These are phyloP conservation scores for Plasmodium sp. DNA, from an alignment of 169 alveolate species.

Conservation along the genomic window DNA sequence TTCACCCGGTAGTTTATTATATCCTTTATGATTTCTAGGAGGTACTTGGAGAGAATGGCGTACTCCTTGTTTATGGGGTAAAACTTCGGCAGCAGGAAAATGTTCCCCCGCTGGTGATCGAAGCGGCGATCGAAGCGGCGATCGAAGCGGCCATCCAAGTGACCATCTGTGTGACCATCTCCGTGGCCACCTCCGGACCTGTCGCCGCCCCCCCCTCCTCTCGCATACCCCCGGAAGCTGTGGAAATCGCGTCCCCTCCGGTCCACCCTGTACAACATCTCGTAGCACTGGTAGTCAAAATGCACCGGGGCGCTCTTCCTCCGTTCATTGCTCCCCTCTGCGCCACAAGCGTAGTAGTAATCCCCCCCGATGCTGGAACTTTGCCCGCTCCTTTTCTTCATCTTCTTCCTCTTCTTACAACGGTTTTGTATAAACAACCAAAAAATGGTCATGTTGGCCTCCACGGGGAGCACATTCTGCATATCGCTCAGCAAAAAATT, in stretches of 20 bases:
- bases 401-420: slow-evolving; percentile 21
- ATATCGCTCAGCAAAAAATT: slow-evolving; percentile 42
- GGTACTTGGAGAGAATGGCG: slow-evolving; percentile 38
- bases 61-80: slow-evolving; percentile 61
- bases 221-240: not conserved
- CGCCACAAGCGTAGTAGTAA: not conserved
- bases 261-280: slow-evolving; percentile 52
- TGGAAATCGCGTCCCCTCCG: not conserved
- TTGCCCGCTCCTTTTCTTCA: not conserved
- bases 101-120: not conserved
- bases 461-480: slow-evolving; percentile 49
- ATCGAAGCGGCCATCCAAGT: not conserved
- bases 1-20: slow-evolving; percentile 53
- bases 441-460: slow-evolving; percentile 54
- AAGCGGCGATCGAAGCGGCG: not conserved
- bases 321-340: not conserved
- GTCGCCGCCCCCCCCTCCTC: not conserved
- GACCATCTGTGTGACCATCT: no score
- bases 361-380: not conserved
- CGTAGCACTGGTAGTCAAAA: slow-evolving; percentile 63
- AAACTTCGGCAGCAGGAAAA: slow-evolving; percentile 57
- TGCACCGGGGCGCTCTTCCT: not conserved
- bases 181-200: no score
- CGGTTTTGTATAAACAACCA: slow-evolving; percentile 69
- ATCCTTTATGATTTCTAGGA: slow-evolving; percentile 66